Conservation (phyloP, 176 grass and related monocot genomes). For the Canna indica region DNA sequence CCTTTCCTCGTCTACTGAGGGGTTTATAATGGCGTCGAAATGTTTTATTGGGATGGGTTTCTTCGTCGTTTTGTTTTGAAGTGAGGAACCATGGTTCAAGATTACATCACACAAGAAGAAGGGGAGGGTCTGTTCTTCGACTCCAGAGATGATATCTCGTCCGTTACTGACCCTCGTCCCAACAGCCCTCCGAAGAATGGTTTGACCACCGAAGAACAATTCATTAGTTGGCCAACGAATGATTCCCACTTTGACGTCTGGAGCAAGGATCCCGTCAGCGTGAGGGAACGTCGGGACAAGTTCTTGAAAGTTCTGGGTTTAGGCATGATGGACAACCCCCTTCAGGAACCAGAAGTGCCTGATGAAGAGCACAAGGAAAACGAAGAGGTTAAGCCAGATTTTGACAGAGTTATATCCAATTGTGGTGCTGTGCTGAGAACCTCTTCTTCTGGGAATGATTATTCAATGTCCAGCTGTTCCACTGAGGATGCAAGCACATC, state of each 20-base stretch:
- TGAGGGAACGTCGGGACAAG: slow-evolving; percentile 24
- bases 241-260: slow-evolving; percentile 6
- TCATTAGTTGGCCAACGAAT: slow-evolving; percentile 7
- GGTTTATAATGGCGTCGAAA: not conserved
- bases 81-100: slow-evolving; percentile 27
- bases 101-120: slow-evolving; percentile 16
- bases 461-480: slow-evolving; percentile 27
- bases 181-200: slow-evolving; percentile 24
- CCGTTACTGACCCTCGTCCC: slow-evolving; percentile 34
- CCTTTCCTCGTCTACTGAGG: not conserved
- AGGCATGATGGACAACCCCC: slow-evolving; percentile 23
- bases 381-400: not conserved
- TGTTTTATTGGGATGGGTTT: not conserved
- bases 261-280: slow-evolving; percentile 16
- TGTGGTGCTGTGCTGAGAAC: slow-evolving; percentile 8
- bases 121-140: slow-evolving; percentile 73
- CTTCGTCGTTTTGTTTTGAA: not conserved
- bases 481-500: slow-evolving; percentile 16
- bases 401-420: not conserved
- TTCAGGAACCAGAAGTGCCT: not conserved
- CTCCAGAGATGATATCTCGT: slow-evolving; percentile 54
- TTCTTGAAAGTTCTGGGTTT: slow-evolving; percentile 26
- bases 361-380: not conserved
- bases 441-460: slow-evolving; percentile 14
- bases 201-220: not conserved